A percentile compares a stretch with the other conserved stretches of the same genome.
Evolutionary conservation across 768 basidiomycete species (phyloP).

Genomic region (Agrocybe pediades): DNA sequence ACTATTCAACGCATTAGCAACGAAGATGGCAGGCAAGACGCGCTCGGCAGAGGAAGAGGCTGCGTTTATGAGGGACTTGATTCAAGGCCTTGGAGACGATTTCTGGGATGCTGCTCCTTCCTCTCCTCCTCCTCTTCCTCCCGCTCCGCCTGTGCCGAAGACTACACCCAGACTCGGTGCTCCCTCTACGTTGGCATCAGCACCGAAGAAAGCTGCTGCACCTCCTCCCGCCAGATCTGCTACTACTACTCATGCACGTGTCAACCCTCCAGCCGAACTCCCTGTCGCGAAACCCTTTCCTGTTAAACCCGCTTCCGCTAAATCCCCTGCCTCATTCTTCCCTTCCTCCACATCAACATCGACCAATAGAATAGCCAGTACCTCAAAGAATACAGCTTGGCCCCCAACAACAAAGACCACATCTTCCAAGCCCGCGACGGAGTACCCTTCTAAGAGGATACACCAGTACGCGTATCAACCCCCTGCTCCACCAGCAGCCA

Average conservation of each 20-base stretch:
- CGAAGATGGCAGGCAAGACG: slow-evolving; percentile 7
- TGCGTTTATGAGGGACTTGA: slow-evolving; percentile 25
- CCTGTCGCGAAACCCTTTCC: background rate
- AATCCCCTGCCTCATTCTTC: slow-evolving; percentile 2
- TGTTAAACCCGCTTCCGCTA: background rate
- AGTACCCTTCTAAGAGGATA: background rate
- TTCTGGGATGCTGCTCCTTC: slow-evolving; percentile 43
- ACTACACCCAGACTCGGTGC: no score
- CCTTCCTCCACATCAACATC: slow-evolving; percentile 21
- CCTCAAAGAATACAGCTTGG: no score
- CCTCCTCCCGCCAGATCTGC: slow-evolving; percentile 9
- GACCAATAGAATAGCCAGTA: no score
- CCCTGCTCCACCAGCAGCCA: slow-evolving; percentile 20
- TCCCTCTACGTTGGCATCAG: no score
- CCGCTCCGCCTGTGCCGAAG: no score
- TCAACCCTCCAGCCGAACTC: slow-evolving; percentile 2
- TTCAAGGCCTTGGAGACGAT: slow-evolving; percentile 54
- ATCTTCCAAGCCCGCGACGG: background rate
- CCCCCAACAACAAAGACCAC: background rate
- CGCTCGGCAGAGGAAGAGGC: slow-evolving; percentile 9
- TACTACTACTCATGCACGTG: slow-evolving; percentile 11
- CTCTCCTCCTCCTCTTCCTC: slow-evolving; percentile 35
- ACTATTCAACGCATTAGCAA: background rate
- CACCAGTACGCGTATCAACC: background rate
- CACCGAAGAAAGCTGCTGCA: slow-evolving; percentile 3